phyloP scores from a whole-genome alignment of 2,329 filamentous ascomycete species.

The Clonostachys rhizophaga region DNA sequence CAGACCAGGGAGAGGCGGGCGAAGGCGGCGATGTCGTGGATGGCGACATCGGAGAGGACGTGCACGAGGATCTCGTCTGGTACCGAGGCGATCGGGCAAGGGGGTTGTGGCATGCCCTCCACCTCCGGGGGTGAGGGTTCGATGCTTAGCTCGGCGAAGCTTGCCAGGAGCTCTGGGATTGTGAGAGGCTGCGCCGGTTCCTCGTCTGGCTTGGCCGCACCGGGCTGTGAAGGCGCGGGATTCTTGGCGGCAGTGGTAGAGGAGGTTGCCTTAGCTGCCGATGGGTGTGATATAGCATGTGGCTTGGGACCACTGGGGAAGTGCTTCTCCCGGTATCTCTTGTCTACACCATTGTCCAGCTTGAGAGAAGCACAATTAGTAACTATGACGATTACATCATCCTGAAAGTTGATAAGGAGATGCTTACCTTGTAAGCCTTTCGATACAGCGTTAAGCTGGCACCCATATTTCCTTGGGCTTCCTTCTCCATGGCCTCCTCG shows the following conservation, averaged over 20 bases:
- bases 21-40: conserved; percentile 72
- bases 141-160: conserved; percentile 70
- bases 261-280: conserved; percentile 31
- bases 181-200: conserved; percentile 27
- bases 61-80: conserved; percentile 84
- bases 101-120: conserved; percentile 66
- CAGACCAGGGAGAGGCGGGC: conserved; percentile 75
- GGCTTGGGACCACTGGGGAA: conserved; percentile 56
- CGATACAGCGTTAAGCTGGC: conserved; percentile 87
- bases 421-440: conserved; percentile 75
- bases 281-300: conserved; percentile 14
- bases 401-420: not conserved
- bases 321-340: conserved; percentile 85
- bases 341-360: conserved; percentile 82
- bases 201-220: not conserved
- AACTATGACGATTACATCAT: not conserved
- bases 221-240: not conserved
- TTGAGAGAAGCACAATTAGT: conserved; percentile 25
- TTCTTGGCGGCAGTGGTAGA: not conserved
- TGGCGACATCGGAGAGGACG: conserved; percentile 68
- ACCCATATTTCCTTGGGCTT: conserved; percentile 77
- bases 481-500: conserved; percentile 85
- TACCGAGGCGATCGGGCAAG: conserved; percentile 73
- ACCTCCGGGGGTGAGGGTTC: conserved; percentile 61
- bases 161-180: conserved; percentile 64